Evolutionary conservation across 768 basidiomycete species (phyloP).

Genomic region (Collybia nuda): DNA sequence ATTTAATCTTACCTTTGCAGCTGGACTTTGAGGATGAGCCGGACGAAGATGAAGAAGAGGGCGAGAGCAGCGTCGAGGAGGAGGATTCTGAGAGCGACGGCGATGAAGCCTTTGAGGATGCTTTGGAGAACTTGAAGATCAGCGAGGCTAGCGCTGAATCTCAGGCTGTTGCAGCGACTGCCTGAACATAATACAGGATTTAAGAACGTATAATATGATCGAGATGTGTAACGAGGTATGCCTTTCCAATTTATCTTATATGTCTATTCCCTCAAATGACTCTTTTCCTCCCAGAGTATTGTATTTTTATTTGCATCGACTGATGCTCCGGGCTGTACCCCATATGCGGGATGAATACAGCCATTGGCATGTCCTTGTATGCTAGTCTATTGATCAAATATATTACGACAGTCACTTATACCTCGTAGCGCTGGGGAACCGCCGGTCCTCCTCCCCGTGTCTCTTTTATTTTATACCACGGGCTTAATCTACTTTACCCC

Average conservation of each 20-base stretch:
- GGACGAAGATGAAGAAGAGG: slow-evolving; percentile 50
- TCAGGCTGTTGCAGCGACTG: slow-evolving; percentile 20
- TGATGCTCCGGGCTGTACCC: too few species aligned
- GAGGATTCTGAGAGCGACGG: slow-evolving; percentile 36
- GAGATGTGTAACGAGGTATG: slow-evolving; percentile 11
- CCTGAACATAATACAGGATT: slow-evolving; percentile 14
- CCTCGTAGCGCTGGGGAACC: too few species aligned
- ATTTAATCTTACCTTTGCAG: slow-evolving; percentile 33
- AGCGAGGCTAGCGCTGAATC: slow-evolving; percentile 24
- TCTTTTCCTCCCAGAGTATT: neutral
- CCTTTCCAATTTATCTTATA: neutral
- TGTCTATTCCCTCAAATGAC: neutral
- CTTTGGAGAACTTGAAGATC: slow-evolving; percentile 62
- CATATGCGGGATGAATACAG: neutral
- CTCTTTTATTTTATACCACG: too few species aligned
- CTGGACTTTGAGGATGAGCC: slow-evolving; percentile 83
- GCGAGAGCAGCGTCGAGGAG: slow-evolving; percentile 37
- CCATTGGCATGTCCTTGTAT: too few species aligned
- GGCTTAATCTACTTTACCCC: too few species aligned
- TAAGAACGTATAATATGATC: slow-evolving; percentile 1
- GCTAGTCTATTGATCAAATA: too few species aligned
- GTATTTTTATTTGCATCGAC: neutral
- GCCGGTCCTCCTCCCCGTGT: too few species aligned
- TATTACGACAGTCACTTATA: too few species aligned
- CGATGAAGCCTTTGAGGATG: slow-evolving; percentile 59